phyloP scores from a whole-genome alignment of 768 basidiomycete species.

The Lyophyllum semitale region DNA sequence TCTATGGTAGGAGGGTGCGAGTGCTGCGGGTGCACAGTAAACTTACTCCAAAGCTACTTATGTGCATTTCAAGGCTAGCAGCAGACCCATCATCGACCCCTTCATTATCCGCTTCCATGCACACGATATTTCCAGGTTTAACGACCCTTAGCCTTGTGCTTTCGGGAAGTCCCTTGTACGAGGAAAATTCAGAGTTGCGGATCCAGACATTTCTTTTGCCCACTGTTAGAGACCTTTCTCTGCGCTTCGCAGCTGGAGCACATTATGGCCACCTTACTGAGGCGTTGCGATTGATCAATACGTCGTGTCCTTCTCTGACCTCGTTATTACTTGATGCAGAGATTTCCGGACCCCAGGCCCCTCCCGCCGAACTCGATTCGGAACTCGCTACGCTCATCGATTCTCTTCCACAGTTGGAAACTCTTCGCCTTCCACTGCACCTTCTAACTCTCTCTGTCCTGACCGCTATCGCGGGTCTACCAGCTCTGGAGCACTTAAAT shows the following conservation, averaged over 20 bases:
- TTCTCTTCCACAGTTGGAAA: neutral
- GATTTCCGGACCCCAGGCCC: neutral
- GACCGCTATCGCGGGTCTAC: neutral
- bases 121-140: constrained; percentile 1
- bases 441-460: neutral
- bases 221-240: neutral
- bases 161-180: neutral
- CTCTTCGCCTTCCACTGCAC: neutral
- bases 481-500: neutral
- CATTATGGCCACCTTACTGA: neutral
- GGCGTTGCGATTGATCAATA: neutral
- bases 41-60: constrained; percentile 1
- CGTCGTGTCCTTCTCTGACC: neutral
- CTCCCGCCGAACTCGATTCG: neutral
- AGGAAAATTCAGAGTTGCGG: neutral
- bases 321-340: constrained; percentile 2
- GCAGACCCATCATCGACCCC: neutral
- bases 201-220: constrained; percentile 8
- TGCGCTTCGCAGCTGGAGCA: neutral
- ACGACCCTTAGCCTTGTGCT: neutral
- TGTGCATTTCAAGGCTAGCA: neutral
- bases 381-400: neutral
- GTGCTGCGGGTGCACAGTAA: constrained; percentile 6
- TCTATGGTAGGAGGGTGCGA: constrained; percentile 8
- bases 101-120: neutral